These are phyloP conservation scores for Metschnikowia hibisci DNA, from an alignment of 805 yeast species.

Conservation along the genomic window DNA sequence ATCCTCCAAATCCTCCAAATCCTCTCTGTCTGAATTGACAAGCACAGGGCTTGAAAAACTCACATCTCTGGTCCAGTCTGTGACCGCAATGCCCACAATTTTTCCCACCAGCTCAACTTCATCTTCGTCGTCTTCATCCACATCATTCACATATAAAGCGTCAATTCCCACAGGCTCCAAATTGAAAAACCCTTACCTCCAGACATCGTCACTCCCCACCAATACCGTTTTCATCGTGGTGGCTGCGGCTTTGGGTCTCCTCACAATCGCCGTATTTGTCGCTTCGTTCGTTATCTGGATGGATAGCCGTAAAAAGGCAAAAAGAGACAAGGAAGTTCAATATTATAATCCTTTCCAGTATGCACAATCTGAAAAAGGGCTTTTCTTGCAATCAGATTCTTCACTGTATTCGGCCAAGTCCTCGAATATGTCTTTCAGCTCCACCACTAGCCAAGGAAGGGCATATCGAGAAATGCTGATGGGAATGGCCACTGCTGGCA, in stretches of 20 bases:
- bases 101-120: slow-evolving; percentile 18
- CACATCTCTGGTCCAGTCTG: slow-evolving; percentile 2
- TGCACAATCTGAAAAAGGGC: slow-evolving; percentile 2
- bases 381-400: slow-evolving; percentile 10
- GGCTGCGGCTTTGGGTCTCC: slow-evolving; percentile 19
- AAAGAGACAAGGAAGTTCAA: slow-evolving; percentile 29
- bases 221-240: slow-evolving; percentile 41
- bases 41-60: background rate
- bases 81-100: slow-evolving; percentile 14
- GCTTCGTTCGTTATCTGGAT: slow-evolving; percentile 21
- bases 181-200: slow-evolving; percentile 19
- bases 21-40: background rate
- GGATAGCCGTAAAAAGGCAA: slow-evolving; percentile 21
- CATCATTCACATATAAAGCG: slow-evolving; percentile 11
- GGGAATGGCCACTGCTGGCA: slow-evolving; percentile 13
- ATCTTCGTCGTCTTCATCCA: background rate
- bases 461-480: slow-evolving; percentile 27
- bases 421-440: background rate
- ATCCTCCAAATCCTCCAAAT: too few species aligned
- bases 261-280: slow-evolving; percentile 16
- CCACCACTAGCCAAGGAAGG: slow-evolving; percentile 9
- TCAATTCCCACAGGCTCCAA: slow-evolving; percentile 9
- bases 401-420: slow-evolving; percentile 20
- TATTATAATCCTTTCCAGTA: slow-evolving; percentile 20
- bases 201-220: slow-evolving; percentile 22